Conservation (phyloP, 2,329 filamentous ascomycete species). For the Aspergillus tubingensis region DNA sequence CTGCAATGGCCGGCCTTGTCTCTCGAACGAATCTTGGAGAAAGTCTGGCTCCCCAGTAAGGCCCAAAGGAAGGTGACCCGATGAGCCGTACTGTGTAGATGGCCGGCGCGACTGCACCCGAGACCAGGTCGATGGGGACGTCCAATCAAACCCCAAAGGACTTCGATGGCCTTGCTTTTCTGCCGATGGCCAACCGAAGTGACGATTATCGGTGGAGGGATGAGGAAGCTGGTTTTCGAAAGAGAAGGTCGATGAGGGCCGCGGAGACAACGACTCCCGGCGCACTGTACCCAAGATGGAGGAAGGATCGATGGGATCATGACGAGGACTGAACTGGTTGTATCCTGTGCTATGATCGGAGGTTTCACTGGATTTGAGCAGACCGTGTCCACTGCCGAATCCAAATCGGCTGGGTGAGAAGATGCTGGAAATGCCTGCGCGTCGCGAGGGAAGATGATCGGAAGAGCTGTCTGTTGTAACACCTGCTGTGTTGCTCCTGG, state of each 20-base stretch:
- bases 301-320: slow-evolving; percentile 50
- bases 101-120: slow-evolving; percentile 76
- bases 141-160: slow-evolving; percentile 57
- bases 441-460: slow-evolving; percentile 41
- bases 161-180: slow-evolving; percentile 58
- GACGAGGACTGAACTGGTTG: slow-evolving; percentile 50
- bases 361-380: slow-evolving; percentile 34
- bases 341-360: slow-evolving; percentile 43
- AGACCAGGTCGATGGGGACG: slow-evolving; percentile 64
- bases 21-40: slow-evolving; percentile 49
- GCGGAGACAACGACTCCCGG: slow-evolving; percentile 47
- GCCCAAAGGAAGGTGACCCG: slow-evolving; percentile 61
- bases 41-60: slow-evolving; percentile 54
- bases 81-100: slow-evolving; percentile 75
- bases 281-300: slow-evolving; percentile 46
- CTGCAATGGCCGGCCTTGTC: slow-evolving; percentile 55
- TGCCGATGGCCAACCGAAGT: slow-evolving; percentile 66
- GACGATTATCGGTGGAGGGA: slow-evolving; percentile 76
- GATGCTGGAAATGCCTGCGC: slow-evolving; percentile 46
- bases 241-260: slow-evolving; percentile 57
- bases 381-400: slow-evolving; percentile 33
- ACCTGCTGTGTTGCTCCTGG: slow-evolving; percentile 46
- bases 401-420: slow-evolving; percentile 45
- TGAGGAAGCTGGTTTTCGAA: slow-evolving; percentile 64
- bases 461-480: slow-evolving; percentile 46